Percentiles rank a stretch among this genome's conserved stretches.
Conservation (phyloP, 352 stramenopile genomes). For the Phytopythium ostracodes region DNA sequence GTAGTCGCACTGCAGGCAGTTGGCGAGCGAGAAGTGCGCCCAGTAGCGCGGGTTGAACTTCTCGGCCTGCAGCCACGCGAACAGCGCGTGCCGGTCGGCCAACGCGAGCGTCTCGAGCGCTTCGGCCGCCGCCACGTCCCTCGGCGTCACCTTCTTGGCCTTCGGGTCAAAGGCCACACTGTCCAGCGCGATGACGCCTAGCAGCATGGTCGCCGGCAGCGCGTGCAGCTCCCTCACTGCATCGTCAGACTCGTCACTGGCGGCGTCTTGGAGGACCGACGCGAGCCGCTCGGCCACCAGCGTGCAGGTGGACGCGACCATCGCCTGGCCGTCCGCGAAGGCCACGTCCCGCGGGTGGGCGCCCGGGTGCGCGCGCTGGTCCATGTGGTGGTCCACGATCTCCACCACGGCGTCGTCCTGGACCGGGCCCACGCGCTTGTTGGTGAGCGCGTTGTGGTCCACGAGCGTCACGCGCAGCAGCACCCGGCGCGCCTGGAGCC, state of each 20-base stretch:
- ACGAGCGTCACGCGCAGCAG: constrained; percentile 47
- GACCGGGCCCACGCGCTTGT: constrained; percentile 37
- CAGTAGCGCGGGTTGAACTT: constrained; percentile 68
- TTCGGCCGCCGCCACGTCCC: constrained; percentile 38
- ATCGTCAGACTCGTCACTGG: background rate
- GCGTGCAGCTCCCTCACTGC: constrained; percentile 16
- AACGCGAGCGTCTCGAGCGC: constrained; percentile 45
- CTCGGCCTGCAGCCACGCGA: constrained; percentile 61
- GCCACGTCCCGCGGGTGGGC: constrained; percentile 50
- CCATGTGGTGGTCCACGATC: constrained; percentile 81
- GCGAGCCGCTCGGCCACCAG: constrained; percentile 69
- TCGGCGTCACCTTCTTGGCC: constrained; percentile 73
- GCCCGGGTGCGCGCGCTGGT: constrained; percentile 42
- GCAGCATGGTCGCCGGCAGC: constrained; percentile 63
- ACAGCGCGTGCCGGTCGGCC: constrained; percentile 38
- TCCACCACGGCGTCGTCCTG: constrained; percentile 36
- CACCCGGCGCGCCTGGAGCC: background rate
- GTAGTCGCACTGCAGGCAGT: constrained; percentile 78
- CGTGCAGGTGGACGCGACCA: constrained; percentile 74
- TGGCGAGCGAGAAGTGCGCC: constrained; percentile 48
- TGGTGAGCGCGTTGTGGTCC: constrained; percentile 74
- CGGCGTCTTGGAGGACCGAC: constrained; percentile 3
- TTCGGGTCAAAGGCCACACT: constrained; percentile 73
- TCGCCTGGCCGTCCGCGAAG: constrained; percentile 58
- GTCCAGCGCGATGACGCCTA: constrained; percentile 76